These are phyloP conservation scores for Fusarium multiceps DNA, from an alignment of 2,329 filamentous ascomycete genomes.

Conservation along the genomic window DNA sequence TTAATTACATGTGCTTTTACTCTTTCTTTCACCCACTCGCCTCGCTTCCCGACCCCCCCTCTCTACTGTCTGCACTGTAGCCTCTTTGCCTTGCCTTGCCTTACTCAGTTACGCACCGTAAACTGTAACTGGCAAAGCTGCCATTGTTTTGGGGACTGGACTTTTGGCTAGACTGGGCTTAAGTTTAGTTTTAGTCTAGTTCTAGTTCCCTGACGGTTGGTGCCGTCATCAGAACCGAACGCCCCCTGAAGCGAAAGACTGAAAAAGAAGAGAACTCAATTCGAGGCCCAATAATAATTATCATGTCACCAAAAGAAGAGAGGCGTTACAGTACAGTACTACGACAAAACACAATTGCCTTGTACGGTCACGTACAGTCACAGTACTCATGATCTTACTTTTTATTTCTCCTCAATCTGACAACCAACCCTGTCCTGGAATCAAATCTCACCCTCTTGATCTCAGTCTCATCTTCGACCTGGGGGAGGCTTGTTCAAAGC, in stretches of 20 bases:
- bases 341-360: neutral
- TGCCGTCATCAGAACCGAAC: conserved; percentile 30
- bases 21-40: conserved; percentile 18
- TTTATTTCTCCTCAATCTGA: neutral
- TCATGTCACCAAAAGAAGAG: neutral
- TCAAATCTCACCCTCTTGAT: conserved; percentile 24
- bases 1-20: neutral
- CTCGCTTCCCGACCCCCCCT: conserved; percentile 16
- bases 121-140: conserved; percentile 15
- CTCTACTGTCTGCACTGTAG: neutral
- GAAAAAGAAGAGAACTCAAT: conserved; percentile 4
- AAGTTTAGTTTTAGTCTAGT: conserved; percentile 9
- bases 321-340: neutral
- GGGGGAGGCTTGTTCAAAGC: conserved; percentile 33
- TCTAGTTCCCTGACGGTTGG: conserved; percentile 23
- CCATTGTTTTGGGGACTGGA: neutral
- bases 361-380: neutral
- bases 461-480: conserved; percentile 28
- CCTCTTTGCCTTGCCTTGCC: conserved; percentile 13
- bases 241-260: neutral
- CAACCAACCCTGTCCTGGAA: conserved; percentile 17
- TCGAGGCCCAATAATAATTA: conserved; percentile 4
- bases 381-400: neutral
- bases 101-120: conserved; percentile 18
- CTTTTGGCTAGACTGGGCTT: conserved; percentile 5